A percentile compares a stretch with the other conserved stretches of the same genome.
These are phyloP conservation scores for Gossypium gossypioides DNA, from an alignment of 441 rosid genomes.

Conservation along the genomic window DNA sequence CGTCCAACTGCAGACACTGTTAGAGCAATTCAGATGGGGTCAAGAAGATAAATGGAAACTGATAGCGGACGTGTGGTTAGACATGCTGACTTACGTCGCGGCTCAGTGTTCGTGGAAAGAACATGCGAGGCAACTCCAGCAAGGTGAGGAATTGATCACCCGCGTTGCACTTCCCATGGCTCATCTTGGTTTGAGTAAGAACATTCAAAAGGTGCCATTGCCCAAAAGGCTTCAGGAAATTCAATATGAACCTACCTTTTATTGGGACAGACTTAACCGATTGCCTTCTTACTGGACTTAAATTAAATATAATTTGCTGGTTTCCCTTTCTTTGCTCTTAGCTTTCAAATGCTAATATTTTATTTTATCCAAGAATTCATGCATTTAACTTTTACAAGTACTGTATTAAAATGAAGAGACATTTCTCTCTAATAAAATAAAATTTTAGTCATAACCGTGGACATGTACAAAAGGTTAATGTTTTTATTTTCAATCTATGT, in stretches of 20 bases:
- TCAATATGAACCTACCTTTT: background rate
- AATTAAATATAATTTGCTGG: background rate
- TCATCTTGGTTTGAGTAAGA: background rate
- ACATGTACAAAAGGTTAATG: too few species aligned
- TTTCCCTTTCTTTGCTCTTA: too few species aligned
- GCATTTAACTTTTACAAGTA: too few species aligned
- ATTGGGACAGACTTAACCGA: background rate
- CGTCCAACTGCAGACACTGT: background rate
- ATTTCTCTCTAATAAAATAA: too few species aligned
- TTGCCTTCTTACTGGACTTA: background rate
- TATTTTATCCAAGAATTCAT: too few species aligned
- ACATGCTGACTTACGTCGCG: background rate
- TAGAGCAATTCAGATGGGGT: background rate
- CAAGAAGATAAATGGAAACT: background rate
- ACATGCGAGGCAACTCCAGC: background rate
- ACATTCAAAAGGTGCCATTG: background rate
- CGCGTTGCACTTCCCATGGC: slow-evolving; percentile 8
- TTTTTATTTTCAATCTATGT: too few species aligned
- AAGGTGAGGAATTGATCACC: slow-evolving; percentile 23
- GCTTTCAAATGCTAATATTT: too few species aligned
- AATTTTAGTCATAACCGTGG: too few species aligned
- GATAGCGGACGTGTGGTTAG: background rate
- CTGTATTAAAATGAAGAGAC: too few species aligned
- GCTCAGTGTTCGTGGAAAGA: background rate
- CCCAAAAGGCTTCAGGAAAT: background rate